phyloP scores from a whole-genome alignment of 2,329 filamentous ascomycete genomes.

The Hypoxylon rubiginosum region DNA sequence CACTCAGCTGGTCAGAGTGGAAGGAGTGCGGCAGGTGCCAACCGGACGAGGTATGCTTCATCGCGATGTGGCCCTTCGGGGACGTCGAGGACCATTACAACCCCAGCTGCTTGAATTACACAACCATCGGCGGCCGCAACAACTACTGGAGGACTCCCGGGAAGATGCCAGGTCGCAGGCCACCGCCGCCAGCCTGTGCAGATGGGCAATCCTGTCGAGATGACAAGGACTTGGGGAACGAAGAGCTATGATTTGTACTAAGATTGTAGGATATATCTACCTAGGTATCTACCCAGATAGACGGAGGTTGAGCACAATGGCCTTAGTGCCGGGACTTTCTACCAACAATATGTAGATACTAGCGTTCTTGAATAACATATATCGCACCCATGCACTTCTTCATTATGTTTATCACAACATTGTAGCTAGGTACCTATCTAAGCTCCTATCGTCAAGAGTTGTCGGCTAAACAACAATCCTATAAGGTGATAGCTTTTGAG shows the following conservation, averaged over 20 bases:
- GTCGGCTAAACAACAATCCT: too few species aligned
- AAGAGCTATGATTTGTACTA: constrained; percentile 30
- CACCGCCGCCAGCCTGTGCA: constrained; percentile 20
- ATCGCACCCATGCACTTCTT: neutral
- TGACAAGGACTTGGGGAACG: constrained; percentile 7
- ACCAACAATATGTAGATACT: neutral
- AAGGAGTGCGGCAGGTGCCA: constrained; percentile 53
- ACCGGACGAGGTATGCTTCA: constrained; percentile 53
- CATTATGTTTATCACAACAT: neutral
- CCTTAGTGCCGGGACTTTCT: neutral
- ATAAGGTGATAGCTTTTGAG: neutral
- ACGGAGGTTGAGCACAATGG: neutral
- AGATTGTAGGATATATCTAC: neutral
- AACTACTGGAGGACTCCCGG: constrained; percentile 37
- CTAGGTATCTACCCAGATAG: neutral
- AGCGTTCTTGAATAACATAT: neutral
- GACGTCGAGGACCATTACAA: constrained; percentile 49
- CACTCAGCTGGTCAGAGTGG: constrained; percentile 54
- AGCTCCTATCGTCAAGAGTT: too few species aligned
- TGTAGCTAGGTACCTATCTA: too few species aligned
- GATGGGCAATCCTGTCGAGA: constrained; percentile 6
- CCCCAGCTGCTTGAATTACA: constrained; percentile 49
- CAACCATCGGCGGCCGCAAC: constrained; percentile 23
- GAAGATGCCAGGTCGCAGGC: constrained; percentile 13
- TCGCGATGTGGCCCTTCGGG: constrained; percentile 58